phyloP scores from a whole-genome alignment of 345 rosid species.

The Lepidium aucheri region DNA sequence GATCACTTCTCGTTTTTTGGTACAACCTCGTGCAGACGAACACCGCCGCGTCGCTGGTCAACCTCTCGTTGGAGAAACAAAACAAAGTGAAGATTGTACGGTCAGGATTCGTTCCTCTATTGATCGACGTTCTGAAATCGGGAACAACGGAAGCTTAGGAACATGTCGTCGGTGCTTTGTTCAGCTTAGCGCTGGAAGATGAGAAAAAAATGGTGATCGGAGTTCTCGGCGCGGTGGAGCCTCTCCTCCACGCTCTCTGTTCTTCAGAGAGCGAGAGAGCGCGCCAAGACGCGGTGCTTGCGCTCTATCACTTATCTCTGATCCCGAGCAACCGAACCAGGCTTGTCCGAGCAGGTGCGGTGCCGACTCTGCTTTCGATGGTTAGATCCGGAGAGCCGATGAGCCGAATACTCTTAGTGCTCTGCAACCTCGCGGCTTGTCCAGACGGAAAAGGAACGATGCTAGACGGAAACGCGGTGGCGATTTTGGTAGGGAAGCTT shows the following conservation, averaged over 20 bases:
- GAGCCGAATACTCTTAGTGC: constrained; percentile 44
- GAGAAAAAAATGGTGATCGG: constrained; percentile 84
- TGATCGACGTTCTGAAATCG: constrained; percentile 59
- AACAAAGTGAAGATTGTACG: constrained; percentile 72
- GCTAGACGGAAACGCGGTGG: constrained; percentile 67
- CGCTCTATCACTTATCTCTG: constrained; percentile 63
- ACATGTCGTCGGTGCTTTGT: constrained; percentile 76
- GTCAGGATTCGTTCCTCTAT: constrained; percentile 58
- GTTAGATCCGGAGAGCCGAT: constrained; percentile 39
- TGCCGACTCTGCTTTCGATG: constrained; percentile 51
- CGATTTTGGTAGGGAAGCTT: constrained; percentile 48
- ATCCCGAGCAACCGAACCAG: constrained; percentile 59
- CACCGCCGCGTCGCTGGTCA: constrained; percentile 68
- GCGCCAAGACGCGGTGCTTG: constrained; percentile 64
- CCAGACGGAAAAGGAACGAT: constrained; percentile 59
- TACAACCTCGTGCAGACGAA: constrained; percentile 63
- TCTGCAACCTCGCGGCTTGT: constrained; percentile 67
- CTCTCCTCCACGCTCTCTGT: constrained; percentile 60
- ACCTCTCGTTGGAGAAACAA: constrained; percentile 60
- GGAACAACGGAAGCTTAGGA: constrained; percentile 71
- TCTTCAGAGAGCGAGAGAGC: constrained; percentile 52
- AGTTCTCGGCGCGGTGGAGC: constrained; percentile 77
- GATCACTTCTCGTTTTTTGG: constrained; percentile 47
- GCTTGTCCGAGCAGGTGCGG: constrained; percentile 59
- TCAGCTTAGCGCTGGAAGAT: constrained; percentile 78